Conservation (phyloP, 2,329 filamentous ascomycete species). For the Trichoderma afroharzianum region DNA sequence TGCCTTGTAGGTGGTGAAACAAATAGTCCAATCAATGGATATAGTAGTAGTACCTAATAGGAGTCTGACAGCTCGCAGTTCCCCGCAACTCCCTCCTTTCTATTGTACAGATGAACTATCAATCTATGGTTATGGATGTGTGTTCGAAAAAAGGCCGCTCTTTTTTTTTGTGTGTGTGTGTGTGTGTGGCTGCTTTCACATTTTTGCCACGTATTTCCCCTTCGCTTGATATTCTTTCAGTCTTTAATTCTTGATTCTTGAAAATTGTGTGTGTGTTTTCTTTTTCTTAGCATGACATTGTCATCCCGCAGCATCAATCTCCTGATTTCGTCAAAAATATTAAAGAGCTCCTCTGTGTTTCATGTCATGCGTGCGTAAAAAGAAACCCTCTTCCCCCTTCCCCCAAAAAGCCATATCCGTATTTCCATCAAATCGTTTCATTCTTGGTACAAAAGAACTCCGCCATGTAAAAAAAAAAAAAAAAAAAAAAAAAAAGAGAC, state of each 20-base stretch:
- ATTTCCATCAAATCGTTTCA: background rate
- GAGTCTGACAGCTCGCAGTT: background rate
- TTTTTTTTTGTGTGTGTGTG: too few species aligned
- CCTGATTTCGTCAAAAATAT: background rate
- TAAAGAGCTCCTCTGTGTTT: background rate
- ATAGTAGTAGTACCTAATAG: background rate
- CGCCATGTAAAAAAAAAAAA: background rate
- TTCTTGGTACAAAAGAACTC: conserved; percentile 10
- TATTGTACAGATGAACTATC: conserved; percentile 13
- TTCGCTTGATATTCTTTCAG: background rate
- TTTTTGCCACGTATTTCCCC: background rate
- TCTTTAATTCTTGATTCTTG: background rate
- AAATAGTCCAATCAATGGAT: background rate
- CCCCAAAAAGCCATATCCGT: background rate
- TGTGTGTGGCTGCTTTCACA: background rate
- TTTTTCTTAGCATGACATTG: conserved; percentile 13
- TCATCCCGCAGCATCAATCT: background rate
- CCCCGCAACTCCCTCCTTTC: background rate
- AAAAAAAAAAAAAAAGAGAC: background rate
- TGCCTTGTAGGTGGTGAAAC: too few species aligned
- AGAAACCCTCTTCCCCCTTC: background rate
- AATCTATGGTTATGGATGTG: conserved; percentile 10
- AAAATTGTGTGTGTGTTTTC: background rate
- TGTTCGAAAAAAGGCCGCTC: background rate
- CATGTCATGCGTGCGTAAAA: background rate